phyloP scores from a whole-genome alignment of 176 grass and related monocot species.

The Aegilops umbellulata region DNA sequence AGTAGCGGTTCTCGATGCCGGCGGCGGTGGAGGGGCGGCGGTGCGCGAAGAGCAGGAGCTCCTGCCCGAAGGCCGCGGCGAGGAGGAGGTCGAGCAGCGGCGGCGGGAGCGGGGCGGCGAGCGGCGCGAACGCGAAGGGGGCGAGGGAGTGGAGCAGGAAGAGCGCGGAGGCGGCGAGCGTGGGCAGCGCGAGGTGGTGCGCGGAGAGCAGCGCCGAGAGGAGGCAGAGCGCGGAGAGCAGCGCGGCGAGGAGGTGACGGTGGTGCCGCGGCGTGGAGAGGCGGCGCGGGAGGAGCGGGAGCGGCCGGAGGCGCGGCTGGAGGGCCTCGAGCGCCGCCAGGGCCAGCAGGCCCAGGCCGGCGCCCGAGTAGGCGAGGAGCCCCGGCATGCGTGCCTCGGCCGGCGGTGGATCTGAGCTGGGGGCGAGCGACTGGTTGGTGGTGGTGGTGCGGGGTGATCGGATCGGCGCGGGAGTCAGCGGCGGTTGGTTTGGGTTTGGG shows the following conservation, averaged over 20 bases:
- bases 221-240: conserved; percentile 47
- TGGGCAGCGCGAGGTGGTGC: conserved; percentile 60
- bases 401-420: conserved; percentile 18
- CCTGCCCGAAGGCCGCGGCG: conserved; percentile 61
- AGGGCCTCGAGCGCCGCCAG: conserved; percentile 59
- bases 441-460: not conserved
- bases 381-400: conserved; percentile 52
- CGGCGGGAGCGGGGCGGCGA: conserved; percentile 45
- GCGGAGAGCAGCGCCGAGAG: conserved; percentile 48
- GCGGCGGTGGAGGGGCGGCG: conserved; percentile 54
- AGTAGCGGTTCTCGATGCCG: conserved; percentile 95
- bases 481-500: not conserved
- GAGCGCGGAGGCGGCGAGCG: conserved; percentile 59
- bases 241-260: not conserved
- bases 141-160: conserved; percentile 86
- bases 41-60: conserved; percentile 81
- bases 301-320: conserved; percentile 25
- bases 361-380: conserved; percentile 64
- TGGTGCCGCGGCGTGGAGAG: not conserved
- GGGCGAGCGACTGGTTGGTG: not conserved
- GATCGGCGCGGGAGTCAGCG: conserved; percentile 8
- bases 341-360: conserved; percentile 68
- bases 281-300: conserved; percentile 7
- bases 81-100: conserved; percentile 81
- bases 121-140: conserved; percentile 39